Percentiles rank a stretch among this genome's conserved stretches.
Conservation (phyloP, 1,284 basidiomycete genomes). For the Ceratobasidium sp. region DNA sequence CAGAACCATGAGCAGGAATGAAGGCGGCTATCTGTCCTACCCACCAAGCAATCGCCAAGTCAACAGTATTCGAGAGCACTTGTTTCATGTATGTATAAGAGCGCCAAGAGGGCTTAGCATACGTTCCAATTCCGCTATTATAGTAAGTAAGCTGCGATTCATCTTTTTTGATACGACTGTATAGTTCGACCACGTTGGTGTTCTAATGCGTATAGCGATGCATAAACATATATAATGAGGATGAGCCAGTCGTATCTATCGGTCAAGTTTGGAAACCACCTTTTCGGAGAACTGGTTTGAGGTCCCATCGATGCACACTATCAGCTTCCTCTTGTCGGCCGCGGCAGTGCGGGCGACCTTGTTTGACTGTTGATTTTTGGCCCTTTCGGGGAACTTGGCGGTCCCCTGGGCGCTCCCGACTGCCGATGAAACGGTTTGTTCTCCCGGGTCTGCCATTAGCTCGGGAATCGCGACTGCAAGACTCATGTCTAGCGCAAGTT, state of each 20-base stretch:
- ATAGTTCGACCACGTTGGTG: conserved; percentile 33
- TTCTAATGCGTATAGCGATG: no score
- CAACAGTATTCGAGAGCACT: conserved; percentile 6
- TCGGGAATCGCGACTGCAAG: no score
- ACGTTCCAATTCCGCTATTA: conserved; percentile 48
- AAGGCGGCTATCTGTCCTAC: no score
- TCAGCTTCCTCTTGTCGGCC: not conserved
- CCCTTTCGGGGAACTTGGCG: no score
- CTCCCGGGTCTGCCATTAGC: no score
- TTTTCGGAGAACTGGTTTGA: conserved; percentile 29
- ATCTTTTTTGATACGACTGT: conserved; percentile 24
- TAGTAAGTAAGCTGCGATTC: conserved; percentile 46
- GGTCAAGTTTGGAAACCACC: not conserved
- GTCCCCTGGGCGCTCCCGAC: no score
- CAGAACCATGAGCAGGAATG: not conserved
- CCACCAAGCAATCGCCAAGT: conserved; percentile 48
- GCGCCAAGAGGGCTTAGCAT: conserved; percentile 22
- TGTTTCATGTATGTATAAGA: conserved; percentile 12
- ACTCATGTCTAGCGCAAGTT: no score
- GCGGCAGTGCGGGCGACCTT: no score
- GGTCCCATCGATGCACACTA: conserved; percentile 26
- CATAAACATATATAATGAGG: not conserved
- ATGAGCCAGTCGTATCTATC: not conserved
- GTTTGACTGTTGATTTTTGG: no score
- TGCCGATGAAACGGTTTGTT: no score